Percentiles rank a stretch among this genome's conserved stretches.
Evolutionary conservation across 2,329 filamentous ascomycete species (phyloP).

Genomic region (Thermothelomyces thermophilus): DNA sequence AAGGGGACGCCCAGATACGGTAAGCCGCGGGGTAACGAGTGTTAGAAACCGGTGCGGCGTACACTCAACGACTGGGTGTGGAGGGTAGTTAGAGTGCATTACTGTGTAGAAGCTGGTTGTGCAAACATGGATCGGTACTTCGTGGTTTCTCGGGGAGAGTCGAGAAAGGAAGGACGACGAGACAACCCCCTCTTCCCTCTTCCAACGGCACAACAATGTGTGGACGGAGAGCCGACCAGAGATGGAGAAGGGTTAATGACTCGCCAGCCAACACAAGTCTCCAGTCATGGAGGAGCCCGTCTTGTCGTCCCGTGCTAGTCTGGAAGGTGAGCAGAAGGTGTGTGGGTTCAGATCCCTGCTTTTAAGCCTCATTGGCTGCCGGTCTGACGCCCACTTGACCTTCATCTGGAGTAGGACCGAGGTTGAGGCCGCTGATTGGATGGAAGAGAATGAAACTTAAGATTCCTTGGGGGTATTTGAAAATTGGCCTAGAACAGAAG

Average conservation of each 20-base stretch:
- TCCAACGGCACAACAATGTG: conserved; percentile 20
- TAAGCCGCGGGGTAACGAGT: conserved; percentile 17
- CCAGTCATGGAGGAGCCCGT: conserved; percentile 20
- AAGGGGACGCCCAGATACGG: conserved; percentile 19
- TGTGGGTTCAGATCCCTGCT: conserved; percentile 25
- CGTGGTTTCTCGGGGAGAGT: conserved; percentile 6
- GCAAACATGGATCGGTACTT: not conserved
- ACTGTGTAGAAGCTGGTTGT: not conserved
- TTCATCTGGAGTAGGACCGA: conserved; percentile 21
- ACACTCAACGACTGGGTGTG: no score
- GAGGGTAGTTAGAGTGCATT: no score
- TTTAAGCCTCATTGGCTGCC: conserved; percentile 26
- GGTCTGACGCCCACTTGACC: conserved; percentile 23
- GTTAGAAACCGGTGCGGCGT: not conserved
- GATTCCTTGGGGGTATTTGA: conserved; percentile 14
- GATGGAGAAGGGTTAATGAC: conserved; percentile 9
- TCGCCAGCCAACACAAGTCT: conserved; percentile 18
- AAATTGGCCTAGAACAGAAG: conserved; percentile 8
- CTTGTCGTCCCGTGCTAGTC: conserved; percentile 23
- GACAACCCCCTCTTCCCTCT: not conserved
- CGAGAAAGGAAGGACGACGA: conserved; percentile 13
- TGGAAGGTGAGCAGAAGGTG: conserved; percentile 26
- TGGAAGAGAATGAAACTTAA: conserved; percentile 12
- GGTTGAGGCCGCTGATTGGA: conserved; percentile 20
- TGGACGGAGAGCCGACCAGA: conserved; percentile 9